A percentile compares a stretch with the other conserved stretches of the same genome.
phyloP scores from a whole-genome alignment of 2,329 filamentous ascomycete species.

The Bipolaris cookei region DNA sequence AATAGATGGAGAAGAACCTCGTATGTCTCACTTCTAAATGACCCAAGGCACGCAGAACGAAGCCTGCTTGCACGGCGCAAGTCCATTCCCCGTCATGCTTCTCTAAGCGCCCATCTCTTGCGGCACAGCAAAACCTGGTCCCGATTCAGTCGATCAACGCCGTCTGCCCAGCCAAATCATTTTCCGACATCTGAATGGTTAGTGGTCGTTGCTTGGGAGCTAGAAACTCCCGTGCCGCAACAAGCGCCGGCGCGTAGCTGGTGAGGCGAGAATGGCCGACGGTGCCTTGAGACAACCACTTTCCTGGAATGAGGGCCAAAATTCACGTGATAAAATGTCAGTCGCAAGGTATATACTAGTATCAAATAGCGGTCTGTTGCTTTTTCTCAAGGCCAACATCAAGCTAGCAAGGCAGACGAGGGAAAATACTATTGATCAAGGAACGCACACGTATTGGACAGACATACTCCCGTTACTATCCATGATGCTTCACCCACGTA shows the following conservation, averaged over 20 bases:
- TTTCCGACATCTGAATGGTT: background rate
- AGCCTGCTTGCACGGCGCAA: constrained; percentile 12
- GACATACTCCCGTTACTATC: background rate
- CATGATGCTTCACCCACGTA: constrained; percentile 2
- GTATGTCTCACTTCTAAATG: constrained; percentile 13
- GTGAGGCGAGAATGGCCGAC: constrained; percentile 10
- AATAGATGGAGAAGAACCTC: background rate
- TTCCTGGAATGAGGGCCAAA: constrained; percentile 16
- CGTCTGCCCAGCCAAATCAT: constrained; percentile 1
- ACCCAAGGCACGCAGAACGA: constrained; percentile 2
- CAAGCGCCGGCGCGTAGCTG: constrained; percentile 16
- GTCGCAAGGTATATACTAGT: constrained; percentile 3
- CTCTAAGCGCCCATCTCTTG: constrained; percentile 14
- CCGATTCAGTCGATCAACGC: constrained; percentile 5
- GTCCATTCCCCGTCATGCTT: constrained; percentile 7
- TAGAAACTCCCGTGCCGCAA: constrained; percentile 7
- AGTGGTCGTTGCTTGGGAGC: constrained; percentile 8
- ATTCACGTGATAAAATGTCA: constrained; percentile 7
- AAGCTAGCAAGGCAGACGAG: constrained; percentile 9
- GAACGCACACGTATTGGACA: background rate
- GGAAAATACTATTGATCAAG: background rate
- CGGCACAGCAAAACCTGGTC: constrained; percentile 9
- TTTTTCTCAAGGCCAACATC: constrained; percentile 5
- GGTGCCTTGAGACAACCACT: constrained; percentile 16
- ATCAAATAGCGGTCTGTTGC: constrained; percentile 4